Percentiles rank a stretch among this genome's conserved stretches.
These are phyloP conservation scores for Leptoxyphium fumago DNA, from an alignment of 2,329 filamentous ascomycete genomes.

Conservation along the genomic window DNA sequence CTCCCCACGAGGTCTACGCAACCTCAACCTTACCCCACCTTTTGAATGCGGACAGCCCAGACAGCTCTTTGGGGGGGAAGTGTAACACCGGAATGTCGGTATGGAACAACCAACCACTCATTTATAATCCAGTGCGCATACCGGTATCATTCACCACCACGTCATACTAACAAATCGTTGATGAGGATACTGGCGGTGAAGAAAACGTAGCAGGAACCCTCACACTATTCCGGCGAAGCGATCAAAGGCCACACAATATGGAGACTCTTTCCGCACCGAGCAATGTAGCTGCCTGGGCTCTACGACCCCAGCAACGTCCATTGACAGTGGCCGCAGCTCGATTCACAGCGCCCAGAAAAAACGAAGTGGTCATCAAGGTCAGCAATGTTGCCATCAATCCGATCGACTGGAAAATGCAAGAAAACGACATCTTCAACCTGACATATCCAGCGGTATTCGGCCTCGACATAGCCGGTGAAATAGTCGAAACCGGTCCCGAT, in stretches of 20 bases:
- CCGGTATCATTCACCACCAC: too few species aligned
- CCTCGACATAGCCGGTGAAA: slow-evolving; percentile 30
- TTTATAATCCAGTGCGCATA: too few species aligned
- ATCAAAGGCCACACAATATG: background rate
- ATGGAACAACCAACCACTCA: too few species aligned
- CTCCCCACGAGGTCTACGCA: too few species aligned
- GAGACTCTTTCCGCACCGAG: background rate
- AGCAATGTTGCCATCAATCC: slow-evolving; percentile 28
- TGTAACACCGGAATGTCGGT: too few species aligned
- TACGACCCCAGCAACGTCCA: slow-evolving; percentile 17
- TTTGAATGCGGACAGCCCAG: too few species aligned
- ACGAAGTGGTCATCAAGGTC: slow-evolving; percentile 27
- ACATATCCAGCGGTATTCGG: slow-evolving; percentile 26
- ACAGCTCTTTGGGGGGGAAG: too few species aligned
- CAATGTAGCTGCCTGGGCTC: slow-evolving; percentile 23
- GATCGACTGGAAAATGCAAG: slow-evolving; percentile 27
- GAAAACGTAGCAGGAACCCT: too few species aligned
- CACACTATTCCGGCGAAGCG: too few species aligned
- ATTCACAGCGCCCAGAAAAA: slow-evolving; percentile 19
- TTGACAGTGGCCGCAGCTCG: slow-evolving; percentile 24
- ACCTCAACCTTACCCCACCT: too few species aligned
- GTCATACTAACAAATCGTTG: too few species aligned
- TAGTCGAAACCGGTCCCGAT: slow-evolving; percentile 30
- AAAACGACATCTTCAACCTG: slow-evolving; percentile 14
- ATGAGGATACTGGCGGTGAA: too few species aligned